phyloP scores from a whole-genome alignment of 345 rosid species.

The Gossypium longicalyx region DNA sequence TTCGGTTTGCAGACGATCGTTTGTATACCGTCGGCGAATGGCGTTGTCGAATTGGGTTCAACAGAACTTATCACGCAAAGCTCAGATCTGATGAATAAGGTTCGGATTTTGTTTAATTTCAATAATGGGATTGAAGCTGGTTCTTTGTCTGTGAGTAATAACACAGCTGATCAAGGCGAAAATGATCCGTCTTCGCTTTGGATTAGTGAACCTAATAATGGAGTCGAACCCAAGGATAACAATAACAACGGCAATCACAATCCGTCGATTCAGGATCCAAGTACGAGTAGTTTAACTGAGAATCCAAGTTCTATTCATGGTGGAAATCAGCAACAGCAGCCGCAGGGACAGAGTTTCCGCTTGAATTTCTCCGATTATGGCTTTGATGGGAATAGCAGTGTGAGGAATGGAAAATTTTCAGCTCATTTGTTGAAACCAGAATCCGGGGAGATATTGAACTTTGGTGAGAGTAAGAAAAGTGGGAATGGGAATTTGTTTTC shows the following conservation, averaged over 20 bases:
- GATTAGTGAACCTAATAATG: constrained; percentile 60
- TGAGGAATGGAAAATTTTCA: constrained; percentile 43
- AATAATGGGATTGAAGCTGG: constrained; percentile 45
- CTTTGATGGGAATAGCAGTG: constrained; percentile 34
- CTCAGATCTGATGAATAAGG: constrained; percentile 74
- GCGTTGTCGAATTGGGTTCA: constrained; percentile 89
- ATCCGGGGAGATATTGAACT: constrained; percentile 73
- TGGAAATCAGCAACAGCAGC: constrained; percentile 28
- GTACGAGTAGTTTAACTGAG: constrained; percentile 46
- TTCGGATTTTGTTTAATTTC: constrained; percentile 60
- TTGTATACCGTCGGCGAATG: constrained; percentile 64
- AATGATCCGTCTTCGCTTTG: constrained; percentile 68
- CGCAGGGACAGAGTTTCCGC: constrained; percentile 32
- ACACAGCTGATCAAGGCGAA: constrained; percentile 69
- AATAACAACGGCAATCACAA: constrained; percentile 19
- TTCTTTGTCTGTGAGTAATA: constrained; percentile 44
- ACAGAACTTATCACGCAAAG: constrained; percentile 61
- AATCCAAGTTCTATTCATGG: constrained; percentile 27
- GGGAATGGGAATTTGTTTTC: constrained; percentile 49
- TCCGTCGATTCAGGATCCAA: constrained; percentile 32
- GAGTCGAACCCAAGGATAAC: constrained; percentile 39
- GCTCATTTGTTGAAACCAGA: constrained; percentile 57
- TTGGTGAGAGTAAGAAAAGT: constrained; percentile 67
- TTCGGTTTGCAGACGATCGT: constrained; percentile 78
- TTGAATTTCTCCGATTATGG: constrained; percentile 67